Percentiles rank a stretch among this genome's conserved stretches.
phyloP scores from a whole-genome alignment of 768 basidiomycete species.

The Amanita molliuscula region DNA sequence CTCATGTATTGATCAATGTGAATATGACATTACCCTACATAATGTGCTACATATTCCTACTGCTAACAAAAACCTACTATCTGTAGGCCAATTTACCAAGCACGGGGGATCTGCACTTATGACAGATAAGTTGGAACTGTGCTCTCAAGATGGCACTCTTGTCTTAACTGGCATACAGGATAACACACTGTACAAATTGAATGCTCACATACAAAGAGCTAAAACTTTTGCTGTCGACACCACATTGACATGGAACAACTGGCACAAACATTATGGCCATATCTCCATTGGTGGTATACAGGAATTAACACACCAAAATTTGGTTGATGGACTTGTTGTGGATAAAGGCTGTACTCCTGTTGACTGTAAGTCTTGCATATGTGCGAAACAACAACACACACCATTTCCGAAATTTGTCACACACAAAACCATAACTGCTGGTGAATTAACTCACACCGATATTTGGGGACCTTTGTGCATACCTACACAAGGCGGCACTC shows the following conservation, averaged over 20 bases:
- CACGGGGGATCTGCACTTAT: too few species aligned
- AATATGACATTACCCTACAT: too few species aligned
- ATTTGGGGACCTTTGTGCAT: not conserved
- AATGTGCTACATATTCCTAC: too few species aligned
- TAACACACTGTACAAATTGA: too few species aligned
- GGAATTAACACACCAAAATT: not conserved
- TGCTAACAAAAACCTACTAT: too few species aligned
- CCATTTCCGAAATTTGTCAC: not conserved
- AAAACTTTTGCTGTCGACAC: too few species aligned
- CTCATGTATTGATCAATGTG: too few species aligned
- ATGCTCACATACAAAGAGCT: too few species aligned
- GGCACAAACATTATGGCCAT: conserved; percentile 1
- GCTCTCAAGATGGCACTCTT: too few species aligned
- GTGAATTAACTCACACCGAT: not conserved
- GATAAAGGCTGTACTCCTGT: not conserved
- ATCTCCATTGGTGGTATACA: not conserved
- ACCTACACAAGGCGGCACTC: not conserved
- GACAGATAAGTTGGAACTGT: too few species aligned
- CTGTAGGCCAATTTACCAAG: too few species aligned
- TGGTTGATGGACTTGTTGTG: not conserved
- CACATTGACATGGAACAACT: not conserved
- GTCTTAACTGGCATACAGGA: too few species aligned
- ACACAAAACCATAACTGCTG: not conserved
- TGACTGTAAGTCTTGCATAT: not conserved
- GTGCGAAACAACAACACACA: not conserved